phyloP scores from a whole-genome alignment of 2,329 filamentous ascomycete species.

The Tolypocladium inflatum region DNA sequence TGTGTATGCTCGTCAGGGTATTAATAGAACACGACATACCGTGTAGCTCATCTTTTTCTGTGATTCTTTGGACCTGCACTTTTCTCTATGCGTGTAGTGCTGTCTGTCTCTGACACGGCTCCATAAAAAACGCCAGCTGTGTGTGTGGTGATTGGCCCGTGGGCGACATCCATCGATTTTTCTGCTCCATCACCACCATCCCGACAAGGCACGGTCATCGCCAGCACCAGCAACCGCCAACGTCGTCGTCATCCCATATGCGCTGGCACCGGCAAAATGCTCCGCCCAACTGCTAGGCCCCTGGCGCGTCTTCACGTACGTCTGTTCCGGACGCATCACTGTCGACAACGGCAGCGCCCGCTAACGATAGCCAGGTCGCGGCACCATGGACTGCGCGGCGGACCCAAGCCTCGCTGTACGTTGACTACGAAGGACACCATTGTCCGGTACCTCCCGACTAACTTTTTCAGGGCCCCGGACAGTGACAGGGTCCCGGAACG shows the following conservation, averaged over 20 bases:
- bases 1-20: not conserved
- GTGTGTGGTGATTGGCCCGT: not conserved
- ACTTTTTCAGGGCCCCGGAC: not conserved
- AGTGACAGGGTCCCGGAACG: not conserved
- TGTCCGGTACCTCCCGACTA: not conserved
- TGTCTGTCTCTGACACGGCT: not conserved
- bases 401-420: conserved; percentile 2
- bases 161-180: not conserved
- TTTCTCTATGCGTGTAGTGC: not conserved
- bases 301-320: conserved; percentile 15
- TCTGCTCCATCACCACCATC: conserved; percentile 4
- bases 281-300: conserved; percentile 16
- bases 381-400: conserved; percentile 1
- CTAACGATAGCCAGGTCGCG: not conserved
- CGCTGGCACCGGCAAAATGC: conserved; percentile 16
- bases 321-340: no score
- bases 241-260: conserved; percentile 1
- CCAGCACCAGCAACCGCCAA: not conserved
- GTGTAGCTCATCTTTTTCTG: not conserved
- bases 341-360: not conserved
- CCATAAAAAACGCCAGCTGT: not conserved
- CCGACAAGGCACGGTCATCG: not conserved
- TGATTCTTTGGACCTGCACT: no score
- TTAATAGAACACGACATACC: not conserved
- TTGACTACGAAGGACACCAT: not conserved